A percentile compares a stretch with the other conserved stretches of the same genome.
phyloP scores from a whole-genome alignment of 192 early-diverging fungal species.

The Coemansia asiatica region DNA sequence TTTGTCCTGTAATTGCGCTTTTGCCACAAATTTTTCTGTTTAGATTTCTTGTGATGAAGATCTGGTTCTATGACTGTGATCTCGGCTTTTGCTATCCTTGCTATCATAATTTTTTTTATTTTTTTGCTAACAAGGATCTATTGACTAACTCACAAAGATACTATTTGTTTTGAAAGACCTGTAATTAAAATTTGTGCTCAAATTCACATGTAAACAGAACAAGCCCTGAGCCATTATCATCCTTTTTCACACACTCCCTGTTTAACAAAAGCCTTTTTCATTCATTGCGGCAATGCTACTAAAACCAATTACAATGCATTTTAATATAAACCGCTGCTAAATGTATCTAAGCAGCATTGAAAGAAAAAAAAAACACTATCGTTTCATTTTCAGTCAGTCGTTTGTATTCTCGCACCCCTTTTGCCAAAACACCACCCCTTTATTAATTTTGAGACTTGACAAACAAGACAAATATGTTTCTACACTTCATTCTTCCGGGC shows the following conservation, averaged over 20 bases:
- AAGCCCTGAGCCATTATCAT: background rate
- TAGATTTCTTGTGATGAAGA: background rate
- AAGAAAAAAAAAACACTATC: background rate
- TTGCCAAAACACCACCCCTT: background rate
- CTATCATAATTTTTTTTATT: too few species aligned
- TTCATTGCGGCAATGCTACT: background rate
- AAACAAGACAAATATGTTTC: background rate
- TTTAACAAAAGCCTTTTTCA: slow-evolving; percentile 3
- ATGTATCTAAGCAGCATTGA: background rate
- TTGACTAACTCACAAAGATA: too few species aligned
- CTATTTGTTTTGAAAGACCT: too few species aligned
- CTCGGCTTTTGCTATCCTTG: too few species aligned
- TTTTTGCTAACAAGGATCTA: too few species aligned
- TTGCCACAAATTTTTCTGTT: background rate
- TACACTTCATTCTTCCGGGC: background rate
- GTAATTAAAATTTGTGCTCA: background rate
- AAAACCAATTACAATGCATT: background rate
- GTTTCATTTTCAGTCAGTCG: background rate
- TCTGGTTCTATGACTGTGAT: background rate
- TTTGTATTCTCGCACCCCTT: background rate
- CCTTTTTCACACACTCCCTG: background rate
- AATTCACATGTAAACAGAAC: background rate
- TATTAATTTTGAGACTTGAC: background rate
- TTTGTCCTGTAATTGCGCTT: background rate
- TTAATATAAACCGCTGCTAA: background rate